Evolutionary conservation across 352 stramenopile genomes (phyloP), one percentile per base, ranked within the genome.

Genomic region (Hyphochytrium catenoides): DNA sequence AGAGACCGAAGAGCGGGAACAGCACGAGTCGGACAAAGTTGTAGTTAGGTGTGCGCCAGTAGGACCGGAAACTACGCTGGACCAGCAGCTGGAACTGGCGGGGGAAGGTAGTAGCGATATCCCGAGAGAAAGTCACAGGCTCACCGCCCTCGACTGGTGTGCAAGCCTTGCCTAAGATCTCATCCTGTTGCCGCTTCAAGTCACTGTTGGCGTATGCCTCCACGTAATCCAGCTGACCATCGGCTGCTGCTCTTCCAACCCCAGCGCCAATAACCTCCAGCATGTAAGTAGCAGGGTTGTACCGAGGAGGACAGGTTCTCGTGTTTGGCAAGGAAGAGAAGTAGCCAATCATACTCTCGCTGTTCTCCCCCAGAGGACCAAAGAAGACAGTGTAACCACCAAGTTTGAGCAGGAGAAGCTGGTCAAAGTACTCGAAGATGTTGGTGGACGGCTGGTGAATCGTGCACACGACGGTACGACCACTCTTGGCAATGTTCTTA

Each of bases 351-450:
- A 94, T 58, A 29, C 65, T 59, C n/a, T 46, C 51, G 3, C 54
- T 69, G 11, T 85, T 55, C 15, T 76, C 47, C 17, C 76, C 77
- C 23, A 93, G 44, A 4, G 84, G 60, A 23, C 77, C 75, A 46
- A 82, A 88, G 47, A 85, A 95, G 19, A 92, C 49, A 26, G 68
- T 64, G 39, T 89, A 48, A 8, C 83, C 83, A 21, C 63, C 66
- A 39, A 56, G 52, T 39, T 78, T 67, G 0, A 94, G 56, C 14
- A 93, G 44, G 1, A 94, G 44, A 0, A 91, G 38, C 21, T 61
- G 51, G 47, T 93, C 78, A 46, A 94, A 92, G 28, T 78, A 52
- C 42, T 83, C 62, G 35, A 95, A 94, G 36, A 94, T 85, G 17
- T 62, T 65, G 21, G 71, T 57, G 44, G 67, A 57, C 12, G 77